Evolutionary conservation across 2,329 filamentous ascomycete genomes (phyloP), one percentile per base, ranked within the genome.

Genomic region (Cladophialophora psammophila): DNA sequence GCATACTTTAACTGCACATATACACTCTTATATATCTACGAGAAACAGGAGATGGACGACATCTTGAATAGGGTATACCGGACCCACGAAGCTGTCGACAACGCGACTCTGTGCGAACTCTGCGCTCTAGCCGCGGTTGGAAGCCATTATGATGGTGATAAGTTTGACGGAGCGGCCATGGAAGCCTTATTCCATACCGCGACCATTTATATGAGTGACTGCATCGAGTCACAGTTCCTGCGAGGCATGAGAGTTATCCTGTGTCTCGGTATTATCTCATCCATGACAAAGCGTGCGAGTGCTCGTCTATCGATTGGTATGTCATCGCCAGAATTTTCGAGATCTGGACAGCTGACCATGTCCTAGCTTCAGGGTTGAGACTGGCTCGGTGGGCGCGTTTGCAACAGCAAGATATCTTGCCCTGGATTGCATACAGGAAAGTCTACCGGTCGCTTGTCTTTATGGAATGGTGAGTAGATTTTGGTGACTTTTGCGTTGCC

Each of bases 221-320:
- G 64, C 32, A 55, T 66, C 38, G 64, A 66, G 48, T 45, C 59
- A 32, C 54, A 62, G 18, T 66, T 53, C 10, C 35, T 66, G 6
- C 59, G 60, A 48, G 64, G 64, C 53, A 66, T 66, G 64, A 59
- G 64, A 42, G 54, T 61, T 15, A 12, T 66, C 13, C 32, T 65
- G 26, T 65, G 58, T 50, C 52, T 65, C n/a, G 56, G 63, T 58
- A 65, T 65, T 26, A 57, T 61, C n/a, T 66, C 53, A 4, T 66
- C 62, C 59, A 54, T 63, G 59, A 66, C 64, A 3, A 66, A 63
- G 45, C 52, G 64, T 15, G 35, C 32, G 15, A 66, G 54, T 36
- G 59, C 64, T 48, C 59, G 64, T 10, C 34, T 58, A 35, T 66
- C 59, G 18, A 45, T 66, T 31, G 53, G 63, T 65, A 59, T 1